These are phyloP conservation scores for Yamadazyma aaseri DNA, from an alignment of 1,139 yeast genomes.

Conservation along the genomic window DNA sequence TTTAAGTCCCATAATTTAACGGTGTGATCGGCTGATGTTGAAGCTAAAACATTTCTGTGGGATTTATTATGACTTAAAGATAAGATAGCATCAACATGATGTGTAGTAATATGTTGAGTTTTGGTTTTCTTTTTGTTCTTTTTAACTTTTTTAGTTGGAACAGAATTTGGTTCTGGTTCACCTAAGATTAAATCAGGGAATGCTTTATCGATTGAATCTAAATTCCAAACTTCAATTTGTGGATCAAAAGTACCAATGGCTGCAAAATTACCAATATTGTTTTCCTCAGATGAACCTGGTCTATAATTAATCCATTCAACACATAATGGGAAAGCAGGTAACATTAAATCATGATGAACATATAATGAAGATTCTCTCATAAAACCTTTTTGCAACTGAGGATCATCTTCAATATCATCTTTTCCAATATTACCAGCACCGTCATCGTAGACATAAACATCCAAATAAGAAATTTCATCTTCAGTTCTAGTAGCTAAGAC, in stretches of 20 bases:
- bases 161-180: conserved; percentile 57
- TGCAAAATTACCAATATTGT: conserved; percentile 79
- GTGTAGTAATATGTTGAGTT: conserved; percentile 60
- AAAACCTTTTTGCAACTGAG: conserved; percentile 66
- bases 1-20: conserved; percentile 93
- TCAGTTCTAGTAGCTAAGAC: conserved; percentile 93
- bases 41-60: conserved; percentile 84
- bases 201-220: conserved; percentile 88
- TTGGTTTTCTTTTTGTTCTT: conserved; percentile 52
- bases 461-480: conserved; percentile 89
- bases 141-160: conserved; percentile 39
- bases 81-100: conserved; percentile 92
- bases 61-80: conserved; percentile 79
- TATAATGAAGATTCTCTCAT: conserved; percentile 74
- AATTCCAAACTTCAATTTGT: conserved; percentile 94
- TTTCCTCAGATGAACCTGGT: conserved; percentile 37
- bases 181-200: conserved; percentile 94
- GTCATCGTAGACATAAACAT: conserved; percentile 92
- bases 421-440: conserved; percentile 82
- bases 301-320: conserved; percentile 90
- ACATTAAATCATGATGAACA: conserved; percentile 95
- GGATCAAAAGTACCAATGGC: conserved; percentile 98
- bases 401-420: conserved; percentile 58
- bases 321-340: conserved; percentile 95
- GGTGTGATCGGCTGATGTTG: conserved; percentile 94